Evolutionary conservation across 192 early-diverging fungal species (phyloP).

Genomic region (Phycomyces blakesleeanus): DNA sequence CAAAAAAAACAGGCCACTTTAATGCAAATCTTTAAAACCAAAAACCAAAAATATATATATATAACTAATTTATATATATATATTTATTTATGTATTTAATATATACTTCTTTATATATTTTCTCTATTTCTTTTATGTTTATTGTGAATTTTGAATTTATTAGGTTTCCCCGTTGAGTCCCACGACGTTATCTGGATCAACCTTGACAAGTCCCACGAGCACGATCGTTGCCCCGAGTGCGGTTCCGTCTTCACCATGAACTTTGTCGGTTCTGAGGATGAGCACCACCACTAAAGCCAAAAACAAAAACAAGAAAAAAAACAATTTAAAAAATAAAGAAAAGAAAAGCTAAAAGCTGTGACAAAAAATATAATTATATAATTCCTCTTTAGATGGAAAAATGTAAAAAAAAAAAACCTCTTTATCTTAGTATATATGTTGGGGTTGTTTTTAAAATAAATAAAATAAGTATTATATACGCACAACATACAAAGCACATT

Average conservation of each 20-base stretch:
- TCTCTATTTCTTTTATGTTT: neutral
- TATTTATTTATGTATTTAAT: too few relatives aligned
- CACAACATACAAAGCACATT: too few relatives aligned
- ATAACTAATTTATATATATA: too few relatives aligned
- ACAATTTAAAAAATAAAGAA: neutral
- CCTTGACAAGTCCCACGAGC: conserved; percentile 67
- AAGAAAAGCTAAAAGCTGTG: neutral
- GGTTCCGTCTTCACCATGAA: conserved; percentile 75
- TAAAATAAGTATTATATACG: conserved; percentile 4
- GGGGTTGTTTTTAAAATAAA: neutral
- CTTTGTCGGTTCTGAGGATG: conserved; percentile 36
- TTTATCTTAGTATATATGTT: neutral
- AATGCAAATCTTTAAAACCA: too few relatives aligned
- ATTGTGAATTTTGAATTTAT: neutral
- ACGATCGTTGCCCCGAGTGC: conserved; percentile 95
- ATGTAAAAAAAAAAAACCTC: neutral
- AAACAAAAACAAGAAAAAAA: too few relatives aligned
- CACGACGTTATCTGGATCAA: conserved; percentile 92
- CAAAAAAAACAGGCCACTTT: too few relatives aligned
- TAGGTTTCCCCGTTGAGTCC: conserved; percentile 90
- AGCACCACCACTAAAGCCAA: conserved; percentile 35
- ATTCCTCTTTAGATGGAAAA: neutral
- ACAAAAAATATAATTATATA: neutral
- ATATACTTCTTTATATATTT: conserved; percentile 2
- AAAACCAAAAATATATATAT: too few relatives aligned